A percentile compares a stretch with the other conserved stretches of the same genome.
Conservation (phyloP, 2,329 filamentous ascomycete genomes). For the Penicillium paneum region DNA sequence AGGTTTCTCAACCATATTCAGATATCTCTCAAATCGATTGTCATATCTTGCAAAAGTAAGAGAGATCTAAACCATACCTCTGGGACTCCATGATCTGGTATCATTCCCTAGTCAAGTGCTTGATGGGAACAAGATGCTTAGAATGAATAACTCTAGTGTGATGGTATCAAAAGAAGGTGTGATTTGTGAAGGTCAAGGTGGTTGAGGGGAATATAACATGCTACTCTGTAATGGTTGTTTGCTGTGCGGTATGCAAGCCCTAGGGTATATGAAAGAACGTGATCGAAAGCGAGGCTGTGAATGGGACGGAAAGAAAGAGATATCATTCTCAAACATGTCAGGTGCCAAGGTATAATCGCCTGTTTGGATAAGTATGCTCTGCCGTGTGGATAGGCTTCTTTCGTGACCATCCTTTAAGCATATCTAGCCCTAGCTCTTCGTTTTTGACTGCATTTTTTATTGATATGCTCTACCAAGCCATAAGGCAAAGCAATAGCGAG, state of each 20-base stretch:
- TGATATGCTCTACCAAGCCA: neutral
- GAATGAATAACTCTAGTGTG: neutral
- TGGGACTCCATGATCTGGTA: neutral
- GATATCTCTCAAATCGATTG: neutral
- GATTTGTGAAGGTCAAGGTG: neutral
- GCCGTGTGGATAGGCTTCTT: neutral
- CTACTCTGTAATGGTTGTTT: neutral
- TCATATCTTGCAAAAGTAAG: neutral
- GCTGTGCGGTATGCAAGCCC: neutral
- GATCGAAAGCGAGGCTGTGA: neutral
- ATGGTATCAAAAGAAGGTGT: neutral
- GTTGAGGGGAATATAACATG: neutral
- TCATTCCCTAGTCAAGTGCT: neutral
- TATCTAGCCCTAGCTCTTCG: neutral
- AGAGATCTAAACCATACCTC: neutral
- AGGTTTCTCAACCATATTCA: neutral
- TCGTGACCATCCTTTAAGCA: neutral
- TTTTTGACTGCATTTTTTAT: neutral
- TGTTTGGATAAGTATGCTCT: neutral
- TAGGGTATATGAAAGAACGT: neutral
- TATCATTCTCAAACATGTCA: neutral
- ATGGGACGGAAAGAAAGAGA: neutral
- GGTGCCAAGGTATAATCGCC: neutral
- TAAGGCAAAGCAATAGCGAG: too few relatives aligned
- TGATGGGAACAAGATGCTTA: neutral